Evolutionary conservation across 2,329 filamentous ascomycete species (phyloP).

Genomic region (Trichophyton verrucosum): DNA sequence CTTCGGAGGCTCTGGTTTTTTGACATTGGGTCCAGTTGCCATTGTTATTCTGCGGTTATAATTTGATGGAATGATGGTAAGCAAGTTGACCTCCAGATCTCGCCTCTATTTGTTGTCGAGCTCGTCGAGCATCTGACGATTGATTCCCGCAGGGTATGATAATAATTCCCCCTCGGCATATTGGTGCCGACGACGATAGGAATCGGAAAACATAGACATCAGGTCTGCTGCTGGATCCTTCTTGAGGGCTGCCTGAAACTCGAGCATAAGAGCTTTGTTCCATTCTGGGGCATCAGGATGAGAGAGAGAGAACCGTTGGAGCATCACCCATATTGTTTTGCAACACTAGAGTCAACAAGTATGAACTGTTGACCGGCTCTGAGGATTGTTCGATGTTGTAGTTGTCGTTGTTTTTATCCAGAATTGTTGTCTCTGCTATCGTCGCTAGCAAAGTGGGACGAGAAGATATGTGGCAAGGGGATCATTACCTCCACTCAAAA

Average conservation of each 20-base stretch:
- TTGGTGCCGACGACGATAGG: constrained; percentile 14
- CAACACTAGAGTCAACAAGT: too few species aligned
- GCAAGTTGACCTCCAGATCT: constrained; percentile 16
- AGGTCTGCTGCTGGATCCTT: constrained; percentile 17
- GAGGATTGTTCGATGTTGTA: too few species aligned
- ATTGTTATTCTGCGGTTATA: constrained; percentile 17
- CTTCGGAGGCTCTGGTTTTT: constrained; percentile 2
- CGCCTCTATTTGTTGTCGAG: constrained; percentile 11
- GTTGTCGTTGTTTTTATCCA: too few species aligned
- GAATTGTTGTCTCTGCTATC: too few species aligned
- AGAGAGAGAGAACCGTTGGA: constrained; percentile 8
- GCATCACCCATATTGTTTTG: background rate
- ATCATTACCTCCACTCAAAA: constrained; percentile 8
- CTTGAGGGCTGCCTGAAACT: constrained; percentile 15
- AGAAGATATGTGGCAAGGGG: background rate
- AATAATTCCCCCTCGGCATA: constrained; percentile 8
- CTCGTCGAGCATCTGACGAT: constrained; percentile 12
- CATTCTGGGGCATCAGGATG: constrained; percentile 14
- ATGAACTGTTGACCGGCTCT: too few species aligned
- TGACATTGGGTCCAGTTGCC: constrained; percentile 12
- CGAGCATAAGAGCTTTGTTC: constrained; percentile 16
- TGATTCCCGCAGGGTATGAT: constrained; percentile 15
- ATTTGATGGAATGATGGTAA: constrained; percentile 15
- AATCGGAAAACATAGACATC: constrained; percentile 16
- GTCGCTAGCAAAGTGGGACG: background rate